Conservation (phyloP, 148 eudicot species). For the Selenicereus undatus region DNA sequence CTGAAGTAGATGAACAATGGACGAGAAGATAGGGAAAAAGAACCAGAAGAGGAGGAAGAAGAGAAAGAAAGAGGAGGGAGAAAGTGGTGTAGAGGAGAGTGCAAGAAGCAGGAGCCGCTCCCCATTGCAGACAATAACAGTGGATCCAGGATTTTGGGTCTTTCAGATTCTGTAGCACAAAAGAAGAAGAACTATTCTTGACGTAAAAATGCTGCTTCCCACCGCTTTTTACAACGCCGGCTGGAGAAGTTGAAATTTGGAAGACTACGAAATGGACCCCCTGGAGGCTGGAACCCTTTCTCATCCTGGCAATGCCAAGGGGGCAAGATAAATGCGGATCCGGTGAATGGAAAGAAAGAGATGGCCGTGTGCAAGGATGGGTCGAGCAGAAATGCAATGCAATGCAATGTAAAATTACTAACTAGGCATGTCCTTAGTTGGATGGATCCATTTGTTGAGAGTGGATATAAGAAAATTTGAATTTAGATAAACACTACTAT, state of each 20-base stretch:
- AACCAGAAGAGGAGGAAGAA: constrained; percentile 22
- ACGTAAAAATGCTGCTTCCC: background rate
- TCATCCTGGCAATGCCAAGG: background rate
- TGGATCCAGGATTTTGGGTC: background rate
- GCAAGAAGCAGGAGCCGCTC: constrained; percentile 41
- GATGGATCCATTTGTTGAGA: too few species aligned
- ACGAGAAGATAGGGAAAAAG: constrained; percentile 31
- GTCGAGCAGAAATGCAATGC: background rate
- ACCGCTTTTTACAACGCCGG: background rate
- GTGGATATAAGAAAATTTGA: too few species aligned
- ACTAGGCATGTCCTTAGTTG: too few species aligned
- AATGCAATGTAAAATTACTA: background rate
- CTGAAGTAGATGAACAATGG: constrained; percentile 22
- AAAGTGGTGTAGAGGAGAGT: constrained; percentile 39
- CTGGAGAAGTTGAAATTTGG: background rate
- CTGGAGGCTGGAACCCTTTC: background rate
- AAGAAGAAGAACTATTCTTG: background rate
- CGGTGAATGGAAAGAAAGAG: background rate
- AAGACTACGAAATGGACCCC: background rate
- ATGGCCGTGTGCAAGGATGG: background rate
- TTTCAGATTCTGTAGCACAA: background rate
- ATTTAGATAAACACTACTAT: too few species aligned
- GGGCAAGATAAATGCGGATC: background rate
- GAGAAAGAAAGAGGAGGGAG: constrained; percentile 27
- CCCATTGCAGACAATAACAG: constrained; percentile 22